Evolutionary conservation across 495 filamentous ascomycete species (phyloP), one percentile per base, ranked within the genome.

Genomic region (Penicillium herquei): DNA sequence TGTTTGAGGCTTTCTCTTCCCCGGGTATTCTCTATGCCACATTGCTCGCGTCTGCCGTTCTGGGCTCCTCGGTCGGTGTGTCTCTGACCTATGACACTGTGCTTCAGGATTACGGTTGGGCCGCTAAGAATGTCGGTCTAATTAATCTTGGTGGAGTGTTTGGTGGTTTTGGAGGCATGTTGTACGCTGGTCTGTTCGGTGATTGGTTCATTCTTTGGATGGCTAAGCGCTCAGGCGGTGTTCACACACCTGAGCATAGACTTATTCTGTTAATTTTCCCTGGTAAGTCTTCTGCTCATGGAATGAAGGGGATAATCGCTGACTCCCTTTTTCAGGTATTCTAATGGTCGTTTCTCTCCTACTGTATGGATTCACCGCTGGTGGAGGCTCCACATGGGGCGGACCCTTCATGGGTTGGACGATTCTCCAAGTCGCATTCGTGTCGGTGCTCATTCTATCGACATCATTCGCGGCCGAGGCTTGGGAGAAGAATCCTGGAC

Each of bases 331-430:
- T 26, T 26, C 21, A 26, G 21, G 21, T 5, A 59, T 74, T n/a
- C 56, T 76, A 7, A 58, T 54, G 0, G 54, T 71, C 0, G 56
- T 57, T 3, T 59, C 66, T 3, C 55, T 76, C 0, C 40, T 73
- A 1, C 54, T 76, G 0, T 76, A 74, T 40, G 72, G 70, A 0
- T 68, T 71, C 60, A 71, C 71, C 0, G 66, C 72, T 0, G 39
- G 49, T n/a, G 63, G 64, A 6, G 35, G 33, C 21, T 47, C 64
- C 10, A 70, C 66, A 10, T 74, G 69, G 66, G 65, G 61, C 16
- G 72, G 70, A 8, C 72, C 68, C 9, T 70, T 64, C 50, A 71
- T 76, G 70, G 70, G 69, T 32, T 76, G 71, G 71, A 68, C 69
- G 1, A 52, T 76, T 13, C 66, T 67, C 39, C 67, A 76, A 39